phyloP scores from a whole-genome alignment of 2,329 filamentous ascomycete species.

The Karstenula rhodostoma region DNA sequence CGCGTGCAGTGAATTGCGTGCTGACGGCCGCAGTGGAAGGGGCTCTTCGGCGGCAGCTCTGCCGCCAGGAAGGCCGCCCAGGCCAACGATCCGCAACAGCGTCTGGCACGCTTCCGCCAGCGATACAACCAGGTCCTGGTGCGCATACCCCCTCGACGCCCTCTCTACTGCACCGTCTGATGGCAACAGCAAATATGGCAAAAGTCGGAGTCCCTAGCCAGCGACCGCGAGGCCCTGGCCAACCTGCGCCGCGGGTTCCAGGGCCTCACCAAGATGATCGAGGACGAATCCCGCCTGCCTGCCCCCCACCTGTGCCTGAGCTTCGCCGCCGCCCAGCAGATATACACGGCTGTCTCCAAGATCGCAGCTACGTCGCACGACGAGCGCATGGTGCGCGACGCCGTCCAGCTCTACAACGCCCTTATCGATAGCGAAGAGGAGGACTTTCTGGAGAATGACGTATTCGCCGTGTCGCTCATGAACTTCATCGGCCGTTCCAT shows the following conservation, averaged over 20 bases:
- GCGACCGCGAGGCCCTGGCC: slow-evolving; percentile 60
- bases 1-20: slow-evolving; percentile 1
- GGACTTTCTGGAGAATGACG: slow-evolving; percentile 85
- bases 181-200: slow-evolving; percentile 66
- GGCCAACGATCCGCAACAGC: slow-evolving; percentile 65
- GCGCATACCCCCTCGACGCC: neutral
- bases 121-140: slow-evolving; percentile 68
- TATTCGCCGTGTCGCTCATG: slow-evolving; percentile 87
- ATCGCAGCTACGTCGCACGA: slow-evolving; percentile 86
- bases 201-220: slow-evolving; percentile 59
- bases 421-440: slow-evolving; percentile 97
- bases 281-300: slow-evolving; percentile 87
- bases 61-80: slow-evolving; percentile 58
- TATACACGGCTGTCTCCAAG: slow-evolving; percentile 88
- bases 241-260: slow-evolving; percentile 63
- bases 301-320: slow-evolving; percentile 90
- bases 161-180: slow-evolving; percentile 23
- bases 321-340: slow-evolving; percentile 84
- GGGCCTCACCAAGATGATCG: slow-evolving; percentile 72
- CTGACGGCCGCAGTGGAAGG: slow-evolving; percentile 61
- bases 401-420: slow-evolving; percentile 86
- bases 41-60: slow-evolving; percentile 65
- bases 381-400: slow-evolving; percentile 84
- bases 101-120: slow-evolving; percentile 68
- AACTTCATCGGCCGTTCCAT: slow-evolving; percentile 83